Percentiles rank a stretch among this genome's conserved stretches.
These are phyloP conservation scores for Sindora glabra DNA, from an alignment of 306 rosid genomes.

Conservation along the genomic window DNA sequence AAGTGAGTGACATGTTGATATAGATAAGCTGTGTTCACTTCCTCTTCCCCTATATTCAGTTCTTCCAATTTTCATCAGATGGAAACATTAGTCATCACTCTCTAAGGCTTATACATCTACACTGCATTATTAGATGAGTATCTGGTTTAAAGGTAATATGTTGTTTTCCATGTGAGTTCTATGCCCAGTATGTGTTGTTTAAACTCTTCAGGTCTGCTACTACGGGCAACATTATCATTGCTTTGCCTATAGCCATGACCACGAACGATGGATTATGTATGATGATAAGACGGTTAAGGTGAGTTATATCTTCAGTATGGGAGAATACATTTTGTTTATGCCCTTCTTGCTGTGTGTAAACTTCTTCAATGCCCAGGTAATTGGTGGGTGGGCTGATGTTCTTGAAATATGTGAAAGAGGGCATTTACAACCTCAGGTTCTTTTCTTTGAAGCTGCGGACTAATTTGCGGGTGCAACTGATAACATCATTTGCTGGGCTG, in stretches of 20 bases:
- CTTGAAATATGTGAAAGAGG: conserved; percentile 85
- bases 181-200: too few species aligned
- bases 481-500: too few species aligned
- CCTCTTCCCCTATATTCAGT: too few species aligned
- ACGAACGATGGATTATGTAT: conserved; percentile 78
- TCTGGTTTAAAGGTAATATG: too few species aligned
- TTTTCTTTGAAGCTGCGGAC: conserved; percentile 90
- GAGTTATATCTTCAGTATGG: conserved; percentile 18
- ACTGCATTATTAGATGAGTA: too few species aligned
- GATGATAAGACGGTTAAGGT: conserved; percentile 96
- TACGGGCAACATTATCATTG: conserved; percentile 99
- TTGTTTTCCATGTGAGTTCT: too few species aligned
- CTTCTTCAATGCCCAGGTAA: conserved; percentile 40
- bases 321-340: not conserved
- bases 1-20: too few species aligned
- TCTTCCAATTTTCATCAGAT: too few species aligned
- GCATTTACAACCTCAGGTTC: conserved; percentile 96
- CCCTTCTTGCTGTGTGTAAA: conserved; percentile 8
- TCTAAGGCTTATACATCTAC: not conserved
- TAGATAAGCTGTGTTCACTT: too few species aligned
- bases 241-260: conserved; percentile 86
- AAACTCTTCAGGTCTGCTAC: conserved; percentile 86
- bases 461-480: conserved; percentile 41
- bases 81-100: too few species aligned
- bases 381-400: conserved; percentile 92